Base-by-base conservation (phyloP, 2,329 filamentous ascomycete species). In the Nigrospora osmanthi region DNA sequence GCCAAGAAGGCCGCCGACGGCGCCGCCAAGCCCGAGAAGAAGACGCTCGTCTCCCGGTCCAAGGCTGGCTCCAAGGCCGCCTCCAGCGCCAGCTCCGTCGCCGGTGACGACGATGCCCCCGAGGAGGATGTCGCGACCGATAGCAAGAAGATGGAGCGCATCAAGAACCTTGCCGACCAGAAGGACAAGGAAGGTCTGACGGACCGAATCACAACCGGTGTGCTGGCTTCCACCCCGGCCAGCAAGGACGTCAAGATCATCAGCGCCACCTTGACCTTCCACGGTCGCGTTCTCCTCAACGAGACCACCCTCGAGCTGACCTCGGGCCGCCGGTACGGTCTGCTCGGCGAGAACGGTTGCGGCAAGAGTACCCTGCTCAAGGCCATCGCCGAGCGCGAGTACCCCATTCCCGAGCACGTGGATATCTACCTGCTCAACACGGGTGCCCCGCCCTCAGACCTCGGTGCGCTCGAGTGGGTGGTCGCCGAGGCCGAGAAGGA, bases 381-480 rank as follows among this genome's bases (percentile, higher is more conserved):
- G 75, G 81, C 93, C 55, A 95, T 98, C 64, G 85, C 86, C 58
- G 84, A 83, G 62, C 87, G 93, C 71, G 94, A 98, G 70, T 98
- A 83, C 66, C 94, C 93, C 52, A 87, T 98, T 63, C 94, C 93
- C 49, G 87, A 95, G 28, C 90, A 96, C 68, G 78, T 98, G 67
- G 94, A 98, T 69, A 94, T 98, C 69, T 98, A 98, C 73, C 83
- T 98, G 38, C 77, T 98, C 56, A 98, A 98, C 71, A 88, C 97
- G 71, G 93, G 93, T 71, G 93, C 93, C 39, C 89, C 90, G 50
- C 86, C 88, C 43, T 87, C 79, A 47, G 89, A 97, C 1, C 71
- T 89, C 43, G 93, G 94, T 62, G 93, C 93, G 54, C 77, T 98
- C 47, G 91, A 97, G 63, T 98, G 94, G 90, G 93, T 98, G 53